These are phyloP conservation scores for Parathielavia hyrcaniae DNA, from an alignment of 495 filamentous ascomycete species.

Conservation along the genomic window DNA sequence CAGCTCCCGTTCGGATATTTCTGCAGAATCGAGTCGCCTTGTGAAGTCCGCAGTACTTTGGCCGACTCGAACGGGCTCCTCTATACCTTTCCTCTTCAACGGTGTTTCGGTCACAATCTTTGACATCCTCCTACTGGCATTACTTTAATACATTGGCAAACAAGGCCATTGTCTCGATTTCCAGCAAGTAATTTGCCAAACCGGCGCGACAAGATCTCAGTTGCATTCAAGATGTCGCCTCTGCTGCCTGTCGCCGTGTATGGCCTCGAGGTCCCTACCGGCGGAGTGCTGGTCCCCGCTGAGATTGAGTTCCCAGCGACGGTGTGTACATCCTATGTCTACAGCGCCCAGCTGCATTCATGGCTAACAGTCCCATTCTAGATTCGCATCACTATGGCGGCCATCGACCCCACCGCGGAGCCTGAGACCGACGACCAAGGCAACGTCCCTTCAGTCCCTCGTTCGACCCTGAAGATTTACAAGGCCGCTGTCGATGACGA, in stretches of 20 bases:
- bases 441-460: slow-evolving; percentile 54
- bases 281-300: slow-evolving; percentile 68
- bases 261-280: slow-evolving; percentile 78
- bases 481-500: slow-evolving; percentile 56
- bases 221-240: slow-evolving; percentile 26
- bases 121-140: not conserved
- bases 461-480: slow-evolving; percentile 85
- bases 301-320: slow-evolving; percentile 69
- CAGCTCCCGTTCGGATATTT: slow-evolving; percentile 19
- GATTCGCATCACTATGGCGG: slow-evolving; percentile 98
- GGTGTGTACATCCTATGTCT: slow-evolving; percentile 50
- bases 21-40: slow-evolving; percentile 21
- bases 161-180: not conserved
- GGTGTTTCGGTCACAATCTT: not conserved
- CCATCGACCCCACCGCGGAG: slow-evolving; percentile 79
- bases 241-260: slow-evolving; percentile 73
- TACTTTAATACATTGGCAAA: not conserved
- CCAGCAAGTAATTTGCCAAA: not conserved
- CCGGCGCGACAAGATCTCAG: not conserved
- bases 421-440: slow-evolving; percentile 58
- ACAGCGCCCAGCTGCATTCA: not conserved
- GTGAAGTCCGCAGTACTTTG: too few species aligned
- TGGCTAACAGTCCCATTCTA: slow-evolving; percentile 33
- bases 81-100: not conserved
- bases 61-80: not conserved